Percentiles rank a stretch among this genome's conserved stretches.
These are phyloP conservation scores for Epichloe gansuensis DNA, from an alignment of 2,329 filamentous ascomycete species.

Conservation along the genomic window DNA sequence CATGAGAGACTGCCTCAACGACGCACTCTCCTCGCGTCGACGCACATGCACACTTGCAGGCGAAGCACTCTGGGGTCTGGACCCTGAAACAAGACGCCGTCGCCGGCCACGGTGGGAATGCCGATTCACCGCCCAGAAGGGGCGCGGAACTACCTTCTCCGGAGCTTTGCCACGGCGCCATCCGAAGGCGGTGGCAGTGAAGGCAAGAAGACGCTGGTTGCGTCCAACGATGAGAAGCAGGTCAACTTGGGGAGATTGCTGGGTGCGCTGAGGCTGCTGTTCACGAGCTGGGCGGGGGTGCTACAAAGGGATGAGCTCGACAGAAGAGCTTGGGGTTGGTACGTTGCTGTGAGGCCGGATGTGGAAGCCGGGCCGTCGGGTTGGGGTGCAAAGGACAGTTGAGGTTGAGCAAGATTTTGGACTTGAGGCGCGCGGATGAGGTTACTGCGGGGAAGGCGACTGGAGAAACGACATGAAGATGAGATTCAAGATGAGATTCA, in stretches of 20 bases:
- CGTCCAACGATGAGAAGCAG: conserved; percentile 48
- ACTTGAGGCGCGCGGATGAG: conserved; percentile 29
- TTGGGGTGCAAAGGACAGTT: conserved; percentile 71
- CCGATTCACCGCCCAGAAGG: conserved; percentile 64
- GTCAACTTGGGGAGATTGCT: conserved; percentile 58
- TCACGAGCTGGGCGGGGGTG: conserved; percentile 59
- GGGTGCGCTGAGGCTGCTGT: conserved; percentile 59
- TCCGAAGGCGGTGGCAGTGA: conserved; percentile 15
- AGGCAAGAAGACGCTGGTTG: conserved; percentile 38
- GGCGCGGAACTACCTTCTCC: conserved; percentile 47
- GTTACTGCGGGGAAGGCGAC: neutral
- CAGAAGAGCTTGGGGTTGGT: conserved; percentile 70
- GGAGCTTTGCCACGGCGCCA: conserved; percentile 41
- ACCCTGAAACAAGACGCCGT: conserved; percentile 35
- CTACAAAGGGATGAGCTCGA: conserved; percentile 58
- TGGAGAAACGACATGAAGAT: no score
- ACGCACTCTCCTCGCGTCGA: conserved; percentile 38
- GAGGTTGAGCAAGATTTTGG: conserved; percentile 53
- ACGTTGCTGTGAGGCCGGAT: conserved; percentile 61
- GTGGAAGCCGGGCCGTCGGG: conserved; percentile 63
- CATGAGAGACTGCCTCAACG: conserved; percentile 44
- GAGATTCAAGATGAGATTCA: no score
- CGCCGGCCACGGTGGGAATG: conserved; percentile 37
- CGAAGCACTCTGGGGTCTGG: conserved; percentile 50
- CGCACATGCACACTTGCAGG: conserved; percentile 27